phyloP scores from a whole-genome alignment of 495 filamentous ascomycete genomes.

The Podospora fimiseda region DNA sequence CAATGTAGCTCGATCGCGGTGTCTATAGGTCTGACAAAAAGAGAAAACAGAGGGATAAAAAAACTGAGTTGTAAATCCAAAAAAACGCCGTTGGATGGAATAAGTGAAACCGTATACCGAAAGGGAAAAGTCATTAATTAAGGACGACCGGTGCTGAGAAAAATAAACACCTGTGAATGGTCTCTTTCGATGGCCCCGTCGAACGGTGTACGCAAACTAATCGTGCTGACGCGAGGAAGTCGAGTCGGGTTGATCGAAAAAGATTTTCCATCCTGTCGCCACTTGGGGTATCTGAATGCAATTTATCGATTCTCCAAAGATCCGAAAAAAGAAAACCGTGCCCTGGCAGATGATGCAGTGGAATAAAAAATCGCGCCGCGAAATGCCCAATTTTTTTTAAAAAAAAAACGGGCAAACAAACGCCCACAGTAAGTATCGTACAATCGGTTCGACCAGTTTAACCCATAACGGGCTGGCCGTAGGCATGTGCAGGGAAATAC shows the following conservation, averaged over 20 bases:
- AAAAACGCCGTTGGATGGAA: slow-evolving; percentile 32
- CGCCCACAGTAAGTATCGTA: neutral
- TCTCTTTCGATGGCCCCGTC: neutral
- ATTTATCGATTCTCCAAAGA: slow-evolving; percentile 30
- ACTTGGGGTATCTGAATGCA: slow-evolving; percentile 38
- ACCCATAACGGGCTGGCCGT: slow-evolving; percentile 60
- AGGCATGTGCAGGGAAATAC: slow-evolving; percentile 59
- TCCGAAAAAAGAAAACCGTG: slow-evolving; percentile 18
- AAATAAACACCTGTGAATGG: neutral
- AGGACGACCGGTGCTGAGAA: slow-evolving; percentile 13
- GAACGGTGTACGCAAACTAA: no score
- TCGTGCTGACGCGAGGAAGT: neutral
- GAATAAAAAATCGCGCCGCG: slow-evolving; percentile 11
- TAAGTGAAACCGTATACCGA: slow-evolving; percentile 29
- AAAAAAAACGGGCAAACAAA: slow-evolving; percentile 5
- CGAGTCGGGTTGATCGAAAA: neutral
- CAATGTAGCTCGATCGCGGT: slow-evolving; percentile 13
- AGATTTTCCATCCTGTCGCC: neutral
- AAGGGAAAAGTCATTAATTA: slow-evolving; percentile 23
- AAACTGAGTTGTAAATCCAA: slow-evolving; percentile 10
- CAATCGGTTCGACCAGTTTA: slow-evolving; percentile 25
- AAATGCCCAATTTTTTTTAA: slow-evolving; percentile 3
- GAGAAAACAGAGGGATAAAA: slow-evolving; percentile 15
- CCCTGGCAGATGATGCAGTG: slow-evolving; percentile 17
- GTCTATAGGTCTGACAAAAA: slow-evolving; percentile 27